Evolutionary conservation across 2,329 filamentous ascomycete species (phyloP).

Genomic region (Dothiorella sarmentorum): DNA sequence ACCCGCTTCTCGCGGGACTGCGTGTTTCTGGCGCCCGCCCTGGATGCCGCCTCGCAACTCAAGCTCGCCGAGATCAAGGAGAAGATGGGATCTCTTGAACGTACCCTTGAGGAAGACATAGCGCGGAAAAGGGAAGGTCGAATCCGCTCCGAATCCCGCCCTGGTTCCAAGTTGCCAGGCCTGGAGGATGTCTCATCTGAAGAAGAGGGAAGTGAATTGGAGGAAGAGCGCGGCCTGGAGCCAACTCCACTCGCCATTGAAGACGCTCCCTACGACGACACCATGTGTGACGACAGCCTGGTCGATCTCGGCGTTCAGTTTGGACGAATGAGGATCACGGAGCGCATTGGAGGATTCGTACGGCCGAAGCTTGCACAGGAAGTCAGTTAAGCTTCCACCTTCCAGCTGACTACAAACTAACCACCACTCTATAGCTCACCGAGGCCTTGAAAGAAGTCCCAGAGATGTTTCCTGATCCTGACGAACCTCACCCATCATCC

Average conservation of each 20-base stretch:
- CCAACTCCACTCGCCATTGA: conserved; percentile 60
- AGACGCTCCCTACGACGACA: conserved; percentile 66
- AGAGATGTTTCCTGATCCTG: conserved; percentile 8
- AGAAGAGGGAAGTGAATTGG: conserved; percentile 47
- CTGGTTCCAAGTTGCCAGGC: conserved; percentile 19
- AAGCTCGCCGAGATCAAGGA: conserved; percentile 75
- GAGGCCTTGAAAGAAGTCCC: conserved; percentile 32
- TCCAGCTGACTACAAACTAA: conserved; percentile 16
- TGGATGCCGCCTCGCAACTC: conserved; percentile 67
- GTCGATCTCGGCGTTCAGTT: conserved; percentile 70
- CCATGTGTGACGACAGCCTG: conserved; percentile 64
- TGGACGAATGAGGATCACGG: conserved; percentile 69
- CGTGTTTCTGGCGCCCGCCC: conserved; percentile 62
- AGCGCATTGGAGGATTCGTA: conserved; percentile 69
- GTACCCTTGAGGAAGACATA: conserved; percentile 66
- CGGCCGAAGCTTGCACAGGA: conserved; percentile 69
- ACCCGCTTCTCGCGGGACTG: conserved; percentile 50
- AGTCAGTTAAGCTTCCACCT: conserved; percentile 42
- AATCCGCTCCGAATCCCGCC: conserved; percentile 18
- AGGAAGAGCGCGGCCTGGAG: conserved; percentile 59
- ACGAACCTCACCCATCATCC: conserved; percentile 20
- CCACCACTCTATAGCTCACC: conserved; percentile 26
- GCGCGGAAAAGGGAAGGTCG: conserved; percentile 42
- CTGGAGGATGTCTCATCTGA: conserved; percentile 54
- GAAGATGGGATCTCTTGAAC: conserved; percentile 69